phyloP scores from a whole-genome alignment of 202 grass and related monocot species.

The Carex sylvatica region DNA sequence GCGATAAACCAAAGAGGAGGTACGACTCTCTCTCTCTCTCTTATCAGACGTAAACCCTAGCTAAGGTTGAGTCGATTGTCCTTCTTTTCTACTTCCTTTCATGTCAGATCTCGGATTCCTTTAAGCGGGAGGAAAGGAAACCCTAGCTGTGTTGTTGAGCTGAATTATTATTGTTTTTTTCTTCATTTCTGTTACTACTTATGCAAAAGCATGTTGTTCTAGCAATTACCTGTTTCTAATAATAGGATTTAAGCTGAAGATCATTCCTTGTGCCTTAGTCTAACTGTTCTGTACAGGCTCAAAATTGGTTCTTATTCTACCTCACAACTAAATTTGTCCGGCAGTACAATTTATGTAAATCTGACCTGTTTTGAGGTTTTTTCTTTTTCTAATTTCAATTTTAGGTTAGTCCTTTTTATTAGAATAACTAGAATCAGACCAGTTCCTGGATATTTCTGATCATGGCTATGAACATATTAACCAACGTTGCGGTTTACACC shows the following conservation, averaged over 20 bases:
- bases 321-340: background rate
- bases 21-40: background rate
- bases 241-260: background rate
- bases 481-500: background rate
- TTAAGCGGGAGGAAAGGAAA: conserved; percentile 3
- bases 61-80: background rate
- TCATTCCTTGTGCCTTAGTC: background rate
- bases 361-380: background rate
- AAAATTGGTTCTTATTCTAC: background rate
- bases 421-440: background rate
- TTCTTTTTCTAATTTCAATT: background rate
- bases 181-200: background rate
- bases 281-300: background rate
- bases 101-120: background rate
- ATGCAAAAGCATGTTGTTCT: background rate
- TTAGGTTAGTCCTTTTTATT: background rate
- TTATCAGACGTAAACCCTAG: background rate
- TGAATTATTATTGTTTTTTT: background rate
- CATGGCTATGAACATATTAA: background rate
- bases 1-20: conserved; percentile 11
- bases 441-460: background rate
- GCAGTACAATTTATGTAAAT: background rate
- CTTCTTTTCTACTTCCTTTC: background rate
- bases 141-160: background rate
- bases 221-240: background rate